Evolutionary conservation across 2,329 filamentous ascomycete species (phyloP).

Genomic region (Beauveria medogensis): DNA sequence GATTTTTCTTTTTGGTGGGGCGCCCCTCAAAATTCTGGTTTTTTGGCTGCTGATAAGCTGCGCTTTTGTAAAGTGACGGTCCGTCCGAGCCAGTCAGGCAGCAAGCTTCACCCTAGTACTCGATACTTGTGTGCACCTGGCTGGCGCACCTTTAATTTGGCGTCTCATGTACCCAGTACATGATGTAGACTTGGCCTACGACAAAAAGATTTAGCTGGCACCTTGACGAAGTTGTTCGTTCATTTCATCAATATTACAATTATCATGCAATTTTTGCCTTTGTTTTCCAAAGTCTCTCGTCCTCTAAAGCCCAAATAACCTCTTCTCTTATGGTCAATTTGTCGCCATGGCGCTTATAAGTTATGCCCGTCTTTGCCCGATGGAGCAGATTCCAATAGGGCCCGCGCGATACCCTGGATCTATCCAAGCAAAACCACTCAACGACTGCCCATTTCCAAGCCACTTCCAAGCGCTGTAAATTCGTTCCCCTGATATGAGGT

Average conservation of each 20-base stretch:
- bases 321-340: background rate
- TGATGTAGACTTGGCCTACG: background rate
- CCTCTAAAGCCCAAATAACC: background rate
- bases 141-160: background rate
- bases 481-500: background rate
- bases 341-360: constrained; percentile 4
- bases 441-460: background rate
- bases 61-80: background rate
- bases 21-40: constrained; percentile 23
- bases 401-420: background rate
- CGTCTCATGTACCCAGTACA: background rate
- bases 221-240: no score
- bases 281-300: background rate
- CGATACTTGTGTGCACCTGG: background rate
- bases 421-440: background rate
- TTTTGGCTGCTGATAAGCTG: constrained; percentile 6
- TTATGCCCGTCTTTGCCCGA: constrained; percentile 4
- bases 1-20: constrained; percentile 32
- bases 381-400: background rate
- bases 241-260: no score
- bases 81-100: constrained; percentile 10
- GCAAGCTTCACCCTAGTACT: background rate
- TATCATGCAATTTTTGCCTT: background rate
- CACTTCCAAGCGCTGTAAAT: background rate
- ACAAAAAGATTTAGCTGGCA: background rate